These are phyloP conservation scores for Calonectria fujianensis DNA, from an alignment of 2,329 filamentous ascomycete genomes.

Conservation along the genomic window DNA sequence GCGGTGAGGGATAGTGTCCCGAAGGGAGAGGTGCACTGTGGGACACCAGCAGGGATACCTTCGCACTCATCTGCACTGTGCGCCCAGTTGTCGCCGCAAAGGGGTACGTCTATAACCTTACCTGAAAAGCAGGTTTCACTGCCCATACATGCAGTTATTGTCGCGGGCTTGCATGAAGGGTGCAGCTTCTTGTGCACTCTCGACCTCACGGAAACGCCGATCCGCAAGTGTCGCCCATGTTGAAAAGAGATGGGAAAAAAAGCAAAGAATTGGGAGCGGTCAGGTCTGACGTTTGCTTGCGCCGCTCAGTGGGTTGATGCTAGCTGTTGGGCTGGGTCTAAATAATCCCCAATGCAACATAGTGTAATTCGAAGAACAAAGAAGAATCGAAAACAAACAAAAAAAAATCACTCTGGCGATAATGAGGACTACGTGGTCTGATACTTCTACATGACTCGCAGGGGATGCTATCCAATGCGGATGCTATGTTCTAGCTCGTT, in stretches of 20 bases:
- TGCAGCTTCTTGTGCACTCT: conserved; percentile 1
- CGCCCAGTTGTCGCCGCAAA: neutral
- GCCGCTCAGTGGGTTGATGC: conserved; percentile 4
- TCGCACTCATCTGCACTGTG: conserved; percentile 14
- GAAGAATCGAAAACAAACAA: neutral
- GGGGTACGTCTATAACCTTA: conserved; percentile 11
- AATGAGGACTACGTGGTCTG: neutral
- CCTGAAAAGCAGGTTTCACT: conserved; percentile 23
- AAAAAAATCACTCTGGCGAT: neutral
- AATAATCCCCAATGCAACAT: neutral
- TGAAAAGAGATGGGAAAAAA: neutral
- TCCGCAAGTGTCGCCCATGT: neutral
- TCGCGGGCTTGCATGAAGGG: conserved; percentile 24
- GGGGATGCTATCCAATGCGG: neutral
- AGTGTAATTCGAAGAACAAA: neutral
- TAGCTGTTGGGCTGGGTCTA: neutral
- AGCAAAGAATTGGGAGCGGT: conserved; percentile 12
- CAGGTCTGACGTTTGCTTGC: conserved; percentile 9
- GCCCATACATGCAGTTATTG: neutral
- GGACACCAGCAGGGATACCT: conserved; percentile 12
- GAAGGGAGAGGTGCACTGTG: conserved; percentile 6
- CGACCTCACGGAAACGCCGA: conserved; percentile 9
- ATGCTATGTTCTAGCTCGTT: neutral
- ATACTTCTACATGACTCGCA: neutral
- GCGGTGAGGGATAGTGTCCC: conserved; percentile 14